phyloP scores from a whole-genome alignment of 2,329 filamentous ascomycete species.

The Phaeomoniella chlamydospora region DNA sequence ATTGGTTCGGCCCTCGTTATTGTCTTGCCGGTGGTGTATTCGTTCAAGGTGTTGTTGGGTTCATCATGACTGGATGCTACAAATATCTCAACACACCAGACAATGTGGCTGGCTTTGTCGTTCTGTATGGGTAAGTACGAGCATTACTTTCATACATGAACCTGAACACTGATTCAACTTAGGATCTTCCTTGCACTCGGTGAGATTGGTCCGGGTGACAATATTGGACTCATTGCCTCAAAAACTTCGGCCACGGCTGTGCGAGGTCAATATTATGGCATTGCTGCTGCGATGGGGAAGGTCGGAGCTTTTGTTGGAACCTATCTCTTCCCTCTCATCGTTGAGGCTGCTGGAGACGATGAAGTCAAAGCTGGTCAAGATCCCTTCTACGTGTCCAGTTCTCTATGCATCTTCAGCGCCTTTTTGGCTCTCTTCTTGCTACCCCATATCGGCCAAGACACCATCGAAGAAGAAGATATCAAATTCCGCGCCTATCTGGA shows the following conservation, averaged over 20 bases:
- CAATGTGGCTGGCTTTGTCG: slow-evolving; percentile 61
- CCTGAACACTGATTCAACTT: not conserved
- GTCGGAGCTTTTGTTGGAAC: slow-evolving; percentile 66
- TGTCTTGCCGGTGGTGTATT: slow-evolving; percentile 58
- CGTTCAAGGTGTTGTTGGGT: slow-evolving; percentile 64
- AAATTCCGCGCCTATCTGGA: slow-evolving; percentile 62
- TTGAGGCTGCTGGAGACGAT: slow-evolving; percentile 41
- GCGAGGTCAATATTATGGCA: slow-evolving; percentile 57
- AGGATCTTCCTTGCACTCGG: slow-evolving; percentile 61
- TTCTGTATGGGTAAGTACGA: slow-evolving; percentile 49
- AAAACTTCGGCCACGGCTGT: slow-evolving; percentile 83
- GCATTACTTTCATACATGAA: not conserved
- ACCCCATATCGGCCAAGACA: slow-evolving; percentile 62
- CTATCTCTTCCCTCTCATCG: slow-evolving; percentile 59
- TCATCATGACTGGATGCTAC: slow-evolving; percentile 78
- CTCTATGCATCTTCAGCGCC: slow-evolving; percentile 63
- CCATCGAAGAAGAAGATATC: slow-evolving; percentile 63
- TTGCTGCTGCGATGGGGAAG: slow-evolving; percentile 30
- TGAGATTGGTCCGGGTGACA: slow-evolving; percentile 77
- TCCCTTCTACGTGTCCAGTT: slow-evolving; percentile 75
- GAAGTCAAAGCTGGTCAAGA: slow-evolving; percentile 56
- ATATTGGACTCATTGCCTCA: slow-evolving; percentile 73
- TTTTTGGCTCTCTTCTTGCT: slow-evolving; percentile 51
- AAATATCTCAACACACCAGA: slow-evolving; percentile 47
- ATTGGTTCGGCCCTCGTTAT: slow-evolving; percentile 64